Evolutionary conservation across 2,329 filamentous ascomycete species (phyloP).

Genomic region (Elsinoe perseae): DNA sequence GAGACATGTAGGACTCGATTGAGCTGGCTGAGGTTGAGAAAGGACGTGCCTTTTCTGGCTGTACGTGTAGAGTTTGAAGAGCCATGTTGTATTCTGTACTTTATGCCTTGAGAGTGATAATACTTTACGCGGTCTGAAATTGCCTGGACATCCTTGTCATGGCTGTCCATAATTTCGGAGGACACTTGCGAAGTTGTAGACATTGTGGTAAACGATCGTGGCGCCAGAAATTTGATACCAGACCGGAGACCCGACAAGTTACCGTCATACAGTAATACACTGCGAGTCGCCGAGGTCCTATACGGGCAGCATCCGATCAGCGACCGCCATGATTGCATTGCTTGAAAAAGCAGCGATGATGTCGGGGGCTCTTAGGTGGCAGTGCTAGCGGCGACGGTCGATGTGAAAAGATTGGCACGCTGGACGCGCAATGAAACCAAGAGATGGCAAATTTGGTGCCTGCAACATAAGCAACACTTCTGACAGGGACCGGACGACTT

Average conservation of each 20-base stretch:
- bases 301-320: neutral
- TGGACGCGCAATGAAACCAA: neutral
- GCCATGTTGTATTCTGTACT: slow-evolving; percentile 70
- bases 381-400: neutral
- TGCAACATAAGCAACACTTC: too few relatives aligned
- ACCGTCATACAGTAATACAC: neutral
- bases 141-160: slow-evolving; percentile 38
- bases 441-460: neutral
- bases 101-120: slow-evolving; percentile 46
- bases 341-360: neutral
- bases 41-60: slow-evolving; percentile 23
- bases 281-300: neutral
- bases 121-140: slow-evolving; percentile 41
- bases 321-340: slow-evolving; percentile 3
- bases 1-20: slow-evolving; percentile 57
- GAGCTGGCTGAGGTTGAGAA: slow-evolving; percentile 60
- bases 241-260: neutral
- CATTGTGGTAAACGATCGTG: neutral
- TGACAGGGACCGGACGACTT: too few relatives aligned
- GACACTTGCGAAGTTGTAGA: neutral
- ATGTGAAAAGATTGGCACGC: neutral
- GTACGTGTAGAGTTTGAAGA: slow-evolving; percentile 68
- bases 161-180: slow-evolving; percentile 29
- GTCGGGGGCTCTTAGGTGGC: neutral
- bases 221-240: neutral